phyloP scores from a whole-genome alignment of 331 rosid species.

The Acacia pycnantha region DNA sequence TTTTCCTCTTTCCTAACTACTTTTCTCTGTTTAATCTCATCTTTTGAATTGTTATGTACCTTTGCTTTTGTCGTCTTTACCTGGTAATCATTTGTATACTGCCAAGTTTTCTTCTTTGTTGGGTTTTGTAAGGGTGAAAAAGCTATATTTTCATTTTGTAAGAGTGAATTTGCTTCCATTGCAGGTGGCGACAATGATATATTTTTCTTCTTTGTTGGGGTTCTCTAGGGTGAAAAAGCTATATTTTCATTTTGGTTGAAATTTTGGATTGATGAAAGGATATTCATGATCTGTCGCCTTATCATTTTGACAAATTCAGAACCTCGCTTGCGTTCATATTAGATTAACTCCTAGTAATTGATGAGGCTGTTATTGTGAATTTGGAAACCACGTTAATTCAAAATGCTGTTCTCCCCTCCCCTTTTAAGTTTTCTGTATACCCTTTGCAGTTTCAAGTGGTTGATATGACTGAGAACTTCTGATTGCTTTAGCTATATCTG shows the following conservation, averaged over 20 bases:
- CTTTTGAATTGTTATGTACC: not conserved
- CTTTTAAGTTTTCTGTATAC: not conserved
- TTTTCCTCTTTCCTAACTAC: not conserved
- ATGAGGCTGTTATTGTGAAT: not conserved
- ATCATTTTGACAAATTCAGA: not conserved
- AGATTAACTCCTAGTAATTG: not conserved
- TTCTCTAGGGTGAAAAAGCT: not conserved
- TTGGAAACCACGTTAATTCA: not conserved
- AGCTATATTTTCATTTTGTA: not conserved
- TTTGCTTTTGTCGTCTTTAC: not conserved
- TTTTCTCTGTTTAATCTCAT: not conserved
- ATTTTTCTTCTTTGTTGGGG: not conserved
- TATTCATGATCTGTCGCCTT: not conserved
- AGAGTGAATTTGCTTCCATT: no score
- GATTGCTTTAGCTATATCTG: not conserved
- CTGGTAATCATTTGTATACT: not conserved
- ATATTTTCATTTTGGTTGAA: not conserved
- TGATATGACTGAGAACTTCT: not conserved
- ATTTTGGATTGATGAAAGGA: not conserved
- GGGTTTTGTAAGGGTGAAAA: not conserved
- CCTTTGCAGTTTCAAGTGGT: not conserved
- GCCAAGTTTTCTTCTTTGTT: not conserved
- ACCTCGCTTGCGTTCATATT: not conserved
- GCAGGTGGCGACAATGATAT: no score
- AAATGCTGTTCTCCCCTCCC: not conserved